Base-by-base conservation (phyloP, 257 asterid species). In the Hygrophila difformis region DNA sequence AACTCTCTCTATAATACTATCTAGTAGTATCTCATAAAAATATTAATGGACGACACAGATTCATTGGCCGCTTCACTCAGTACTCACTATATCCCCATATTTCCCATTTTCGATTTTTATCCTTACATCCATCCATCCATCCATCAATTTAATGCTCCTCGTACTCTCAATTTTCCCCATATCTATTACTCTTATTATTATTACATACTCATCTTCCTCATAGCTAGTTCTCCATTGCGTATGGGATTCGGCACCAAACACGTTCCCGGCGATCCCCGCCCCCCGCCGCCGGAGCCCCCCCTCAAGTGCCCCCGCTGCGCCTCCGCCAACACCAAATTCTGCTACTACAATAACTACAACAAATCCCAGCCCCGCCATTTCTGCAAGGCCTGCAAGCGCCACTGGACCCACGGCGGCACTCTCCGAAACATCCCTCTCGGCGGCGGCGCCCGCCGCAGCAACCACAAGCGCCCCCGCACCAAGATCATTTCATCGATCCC, bases 391-490 rank as follows among this genome's bases (percentile, higher is more conserved):
- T 85, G 95, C 60, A 76, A 76, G 53, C 62, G 93, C 55, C 88
- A 81, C 68, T 81, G 93, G 95, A 85, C 95, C 2, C 68, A 62
- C 53, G 95, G 93, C 7, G 95, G 95, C 39, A 72, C 83, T 7
- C 76, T 84, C 11, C 84, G 89, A 8, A 78, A 81, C 29, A 82
- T 84, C 19, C 93, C 89, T 0, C 67, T 81, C 36, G 95, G 93
- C 44, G 93, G 84, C 33, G 77, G 79, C n/a, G 31, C 31, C 53
- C 66, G 87, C n/a, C n/a, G n/a, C n/a, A n/a, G n/a, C 24, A 85
- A 81, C 47, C 76, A 63, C 72, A 85, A 78, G 59, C 72, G 93
- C 14, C 69, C 65, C n/a, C 72, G 93, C 14, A 68, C 65, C n/a
- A 77, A 61, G 67, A 31, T 35, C 5, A 39, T 47, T 13, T 26